Conservation (phyloP, 2,329 filamentous ascomycete species). For the Diaporthe caulivora region DNA sequence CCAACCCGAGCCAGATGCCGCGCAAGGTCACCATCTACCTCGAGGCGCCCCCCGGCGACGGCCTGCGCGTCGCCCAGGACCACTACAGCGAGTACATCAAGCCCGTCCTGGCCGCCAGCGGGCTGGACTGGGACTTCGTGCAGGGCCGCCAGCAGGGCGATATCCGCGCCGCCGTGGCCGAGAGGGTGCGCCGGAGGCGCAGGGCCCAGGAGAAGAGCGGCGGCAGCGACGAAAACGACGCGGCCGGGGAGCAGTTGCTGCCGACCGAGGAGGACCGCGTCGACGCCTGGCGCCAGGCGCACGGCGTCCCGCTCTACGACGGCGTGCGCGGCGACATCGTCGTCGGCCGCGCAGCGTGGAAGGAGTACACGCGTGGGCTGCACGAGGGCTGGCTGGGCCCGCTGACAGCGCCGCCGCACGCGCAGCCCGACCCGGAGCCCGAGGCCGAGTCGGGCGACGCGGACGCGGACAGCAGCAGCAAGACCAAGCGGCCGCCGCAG, state of each 20-base stretch:
- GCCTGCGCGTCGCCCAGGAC: conserved; percentile 85
- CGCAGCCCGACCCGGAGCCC: conserved; percentile 44
- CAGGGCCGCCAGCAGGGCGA: conserved; percentile 95
- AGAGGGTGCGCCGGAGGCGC: conserved; percentile 82
- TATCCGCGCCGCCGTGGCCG: conserved; percentile 86
- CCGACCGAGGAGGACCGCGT: conserved; percentile 71
- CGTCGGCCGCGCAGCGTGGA: conserved; percentile 94
- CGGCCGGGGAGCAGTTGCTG: conserved; percentile 59
- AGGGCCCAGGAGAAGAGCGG: conserved; percentile 64
- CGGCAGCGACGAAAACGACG: conserved; percentile 47
- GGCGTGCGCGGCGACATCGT: conserved; percentile 87
- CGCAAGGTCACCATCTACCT: conserved; percentile 89
- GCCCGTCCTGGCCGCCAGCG: conserved; percentile 88
- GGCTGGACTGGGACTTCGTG: conserved; percentile 95
- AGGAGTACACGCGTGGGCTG: conserved; percentile 92
- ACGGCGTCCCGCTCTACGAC: conserved; percentile 77
- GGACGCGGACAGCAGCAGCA: conserved; percentile 57
- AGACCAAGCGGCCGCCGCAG: conserved; percentile 70
- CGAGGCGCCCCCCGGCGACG: conserved; percentile 87
- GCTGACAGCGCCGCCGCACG: conserved; percentile 70
- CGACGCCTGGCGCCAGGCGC: conserved; percentile 71
- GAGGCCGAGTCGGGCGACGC: conserved; percentile 42
- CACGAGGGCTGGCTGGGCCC: conserved; percentile 98
- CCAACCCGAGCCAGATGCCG: conserved; percentile 74
- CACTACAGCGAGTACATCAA: conserved; percentile 98